A percentile compares a stretch with the other conserved stretches of the same genome.
Conservation (phyloP, 768 basidiomycete species). For the Holtermanniella nyarrowii region DNA sequence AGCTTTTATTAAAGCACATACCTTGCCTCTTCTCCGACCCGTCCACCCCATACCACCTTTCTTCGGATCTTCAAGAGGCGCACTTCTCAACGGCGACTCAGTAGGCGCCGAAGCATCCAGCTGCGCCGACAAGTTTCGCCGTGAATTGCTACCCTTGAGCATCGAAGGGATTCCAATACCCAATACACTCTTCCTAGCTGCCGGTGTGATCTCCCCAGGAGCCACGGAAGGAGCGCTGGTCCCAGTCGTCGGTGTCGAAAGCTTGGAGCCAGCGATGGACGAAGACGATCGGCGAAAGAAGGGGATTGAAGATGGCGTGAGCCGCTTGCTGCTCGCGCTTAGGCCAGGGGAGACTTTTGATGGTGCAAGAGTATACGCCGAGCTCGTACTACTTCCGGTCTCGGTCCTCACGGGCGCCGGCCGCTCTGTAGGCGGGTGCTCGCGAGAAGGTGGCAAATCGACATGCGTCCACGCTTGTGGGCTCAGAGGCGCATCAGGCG, state of each 20-base stretch:
- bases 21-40: constrained; percentile 31
- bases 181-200: constrained; percentile 53
- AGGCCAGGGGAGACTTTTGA: neutral
- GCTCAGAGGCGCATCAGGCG: constrained; percentile 8
- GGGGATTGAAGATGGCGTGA: constrained; percentile 34
- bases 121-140: constrained; percentile 52
- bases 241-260: constrained; percentile 3
- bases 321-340: constrained; percentile 10
- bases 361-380: neutral
- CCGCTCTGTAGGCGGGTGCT: neutral
- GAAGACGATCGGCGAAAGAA: constrained; percentile 40
- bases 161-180: constrained; percentile 71
- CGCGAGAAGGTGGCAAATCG: neutral
- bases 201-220: constrained; percentile 5
- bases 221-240: constrained; percentile 4
- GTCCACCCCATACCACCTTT: constrained; percentile 30
- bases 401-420: neutral
- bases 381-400: neutral
- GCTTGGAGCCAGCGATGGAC: constrained; percentile 17
- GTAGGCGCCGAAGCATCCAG: constrained; percentile 4
- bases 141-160: constrained; percentile 71
- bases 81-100: constrained; percentile 9
- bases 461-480: constrained; percentile 30
- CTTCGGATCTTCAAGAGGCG: constrained; percentile 10
- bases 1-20: constrained; percentile 7